Conservation (phyloP, 1,284 basidiomycete genomes). For the Trichosporon sp. region DNA sequence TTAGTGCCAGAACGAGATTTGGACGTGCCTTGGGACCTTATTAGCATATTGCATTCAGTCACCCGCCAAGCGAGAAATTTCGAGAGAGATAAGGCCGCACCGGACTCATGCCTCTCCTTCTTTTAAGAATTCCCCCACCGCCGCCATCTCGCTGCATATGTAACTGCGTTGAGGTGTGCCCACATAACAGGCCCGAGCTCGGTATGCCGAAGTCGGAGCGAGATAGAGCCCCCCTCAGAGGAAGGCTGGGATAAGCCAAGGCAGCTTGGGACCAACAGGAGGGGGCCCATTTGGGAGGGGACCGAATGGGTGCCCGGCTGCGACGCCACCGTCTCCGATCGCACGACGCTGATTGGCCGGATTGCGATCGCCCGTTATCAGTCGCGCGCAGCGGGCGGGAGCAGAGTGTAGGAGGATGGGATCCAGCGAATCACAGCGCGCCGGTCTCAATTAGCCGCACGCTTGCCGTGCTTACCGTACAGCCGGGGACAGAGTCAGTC, state of each 20-base stretch:
- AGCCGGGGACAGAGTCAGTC: neutral
- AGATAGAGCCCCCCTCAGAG: neutral
- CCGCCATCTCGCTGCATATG: neutral
- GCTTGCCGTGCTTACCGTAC: neutral
- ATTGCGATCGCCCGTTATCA: neutral
- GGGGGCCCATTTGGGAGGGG: neutral
- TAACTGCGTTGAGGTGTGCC: neutral
- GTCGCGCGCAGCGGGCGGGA: neutral
- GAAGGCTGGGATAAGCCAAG: neutral
- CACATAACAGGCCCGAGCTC: neutral
- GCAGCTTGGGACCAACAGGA: neutral
- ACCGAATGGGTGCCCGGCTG: neutral
- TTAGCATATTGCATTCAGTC: neutral
- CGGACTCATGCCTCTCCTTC: neutral
- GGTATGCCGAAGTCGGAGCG: neutral
- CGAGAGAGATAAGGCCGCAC: neutral
- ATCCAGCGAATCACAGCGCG: neutral
- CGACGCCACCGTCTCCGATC: neutral
- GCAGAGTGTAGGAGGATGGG: neutral
- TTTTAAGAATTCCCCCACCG: neutral
- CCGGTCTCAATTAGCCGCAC: constrained; percentile 1
- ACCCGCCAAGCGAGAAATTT: neutral
- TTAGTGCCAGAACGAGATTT: neutral
- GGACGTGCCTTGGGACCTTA: neutral
- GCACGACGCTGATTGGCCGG: neutral